Conservation (phyloP, 352 stramenopile species). For the Phytophthora podocarpi region DNA sequence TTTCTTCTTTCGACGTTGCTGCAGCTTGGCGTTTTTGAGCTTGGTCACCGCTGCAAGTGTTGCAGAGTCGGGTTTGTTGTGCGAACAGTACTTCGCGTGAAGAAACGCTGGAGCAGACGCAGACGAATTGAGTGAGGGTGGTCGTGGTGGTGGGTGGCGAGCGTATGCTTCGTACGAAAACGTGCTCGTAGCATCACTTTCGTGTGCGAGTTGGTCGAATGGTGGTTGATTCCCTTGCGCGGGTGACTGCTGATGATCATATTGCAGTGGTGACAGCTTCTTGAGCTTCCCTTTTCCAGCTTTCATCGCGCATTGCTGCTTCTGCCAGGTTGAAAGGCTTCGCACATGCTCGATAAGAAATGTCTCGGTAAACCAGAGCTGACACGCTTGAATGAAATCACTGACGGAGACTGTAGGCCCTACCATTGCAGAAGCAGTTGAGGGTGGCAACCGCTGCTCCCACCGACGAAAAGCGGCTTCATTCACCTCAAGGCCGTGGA, state of each 20-base stretch:
- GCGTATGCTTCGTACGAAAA: conserved; percentile 63
- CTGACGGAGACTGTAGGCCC: conserved; percentile 38
- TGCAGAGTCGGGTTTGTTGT: conserved; percentile 23
- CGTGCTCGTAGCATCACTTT: conserved; percentile 40
- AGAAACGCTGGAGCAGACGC: conserved; percentile 34
- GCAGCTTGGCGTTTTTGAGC: conserved; percentile 34
- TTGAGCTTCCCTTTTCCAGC: conserved; percentile 7
- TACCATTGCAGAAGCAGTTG: conserved; percentile 2
- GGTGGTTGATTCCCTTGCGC: conserved; percentile 31
- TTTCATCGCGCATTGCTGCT: conserved; percentile 31
- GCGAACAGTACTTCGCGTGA: conserved; percentile 28
- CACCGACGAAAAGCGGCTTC: conserved; percentile 53
- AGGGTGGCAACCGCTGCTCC: conserved; percentile 52
- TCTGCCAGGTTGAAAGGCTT: conserved; percentile 23
- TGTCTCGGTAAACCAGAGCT: conserved; percentile 56
- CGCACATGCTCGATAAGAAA: conserved; percentile 48
- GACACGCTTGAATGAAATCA: conserved; percentile 51
- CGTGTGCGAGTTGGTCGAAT: conserved; percentile 49
- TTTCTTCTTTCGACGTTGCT: conserved; percentile 36
- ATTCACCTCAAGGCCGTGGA: conserved; percentile 49
- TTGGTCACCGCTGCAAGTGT: conserved; percentile 35
- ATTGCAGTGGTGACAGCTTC: conserved; percentile 24
- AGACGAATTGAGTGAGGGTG: conserved; percentile 9
- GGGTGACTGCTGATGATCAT: conserved; percentile 15
- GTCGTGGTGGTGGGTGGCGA: conserved; percentile 26